Evolutionary conservation across 192 early-diverging fungal species (phyloP).

Genomic region (Chytriomyces sp.): DNA sequence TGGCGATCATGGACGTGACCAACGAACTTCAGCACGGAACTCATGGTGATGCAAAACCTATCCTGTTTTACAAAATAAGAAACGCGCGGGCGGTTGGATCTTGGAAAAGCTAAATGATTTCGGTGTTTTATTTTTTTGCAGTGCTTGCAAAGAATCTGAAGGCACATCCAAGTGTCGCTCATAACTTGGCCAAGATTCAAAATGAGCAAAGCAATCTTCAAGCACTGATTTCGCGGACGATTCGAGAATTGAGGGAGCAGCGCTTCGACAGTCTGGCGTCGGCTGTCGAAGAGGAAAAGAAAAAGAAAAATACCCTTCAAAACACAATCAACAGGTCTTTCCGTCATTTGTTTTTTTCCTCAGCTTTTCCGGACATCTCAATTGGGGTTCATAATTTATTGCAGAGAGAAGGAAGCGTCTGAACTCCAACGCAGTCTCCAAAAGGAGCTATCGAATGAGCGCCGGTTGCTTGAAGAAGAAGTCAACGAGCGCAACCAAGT

Average conservation of each 20-base stretch:
- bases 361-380: conserved; percentile 7
- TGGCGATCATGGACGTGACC: conserved; percentile 46
- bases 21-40: conserved; percentile 45
- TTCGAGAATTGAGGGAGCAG: conserved; percentile 55
- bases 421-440: conserved; percentile 59
- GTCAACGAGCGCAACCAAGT: conserved; percentile 62
- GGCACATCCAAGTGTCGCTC: conserved; percentile 51
- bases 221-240: conserved; percentile 49
- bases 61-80: not conserved
- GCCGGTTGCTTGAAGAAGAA: conserved; percentile 61
- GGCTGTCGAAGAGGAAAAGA: conserved; percentile 64
- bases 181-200: conserved; percentile 62
- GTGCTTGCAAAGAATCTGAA: conserved; percentile 39
- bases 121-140: not conserved
- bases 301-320: conserved; percentile 62
- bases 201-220: conserved; percentile 56
- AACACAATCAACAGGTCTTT: conserved; percentile 59
- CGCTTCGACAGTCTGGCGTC: conserved; percentile 54
- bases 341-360: not conserved
- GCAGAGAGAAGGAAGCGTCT: conserved; percentile 57
- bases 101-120: conserved; percentile 8
- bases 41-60: conserved; percentile 37
- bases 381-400: not conserved
- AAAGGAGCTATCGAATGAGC: conserved; percentile 58
- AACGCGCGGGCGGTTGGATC: too few species aligned